Base-by-base conservation (phyloP, 2,329 filamentous ascomycete species). In the Fusarium anguioides region DNA sequence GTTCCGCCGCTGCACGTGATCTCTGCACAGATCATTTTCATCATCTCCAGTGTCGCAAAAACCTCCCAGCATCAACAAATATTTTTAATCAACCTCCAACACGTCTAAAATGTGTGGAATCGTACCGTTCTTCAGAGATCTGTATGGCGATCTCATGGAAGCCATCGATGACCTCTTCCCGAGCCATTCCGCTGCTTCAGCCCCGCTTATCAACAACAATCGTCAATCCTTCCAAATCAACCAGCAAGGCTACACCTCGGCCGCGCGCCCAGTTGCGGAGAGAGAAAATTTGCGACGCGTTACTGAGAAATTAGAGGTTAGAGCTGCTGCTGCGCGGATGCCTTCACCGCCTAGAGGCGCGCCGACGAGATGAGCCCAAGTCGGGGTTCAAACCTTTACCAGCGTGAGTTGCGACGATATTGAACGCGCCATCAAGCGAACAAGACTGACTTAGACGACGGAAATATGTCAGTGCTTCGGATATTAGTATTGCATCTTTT, bases 161-260 rank as follows among this genome's bases (percentile, higher is more conserved):
- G 60, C 60, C 6, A 64, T 63, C 17, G 60, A 64, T 6, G 60
- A 63, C 12, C 60, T 63, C 4, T 63, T 64, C 7, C 60, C 60
- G 5, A 50, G 36, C 7, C 51, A 11, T 10, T 45, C 60, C 11
- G 5, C 33, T n/a, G 50, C 58, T 17, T 45, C 59, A 12, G 18
- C 59, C n/a, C 27, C 50, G 14, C 33, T 63, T 8, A 37, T 64
- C 6, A 7, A 58, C 0, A 63, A 50, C 14, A 33, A 33, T 33
- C 44, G 33, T 8, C 59, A 45, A 26, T 44, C 50, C 3, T 45
- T 58, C 14, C 58, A 62, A 8, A 14, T 50, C 4, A 31, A 58
- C n/a, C 53, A 26, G 4, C 50, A 49, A 20, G 60, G 39, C 3
- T 58, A 63, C 4, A 50, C 50, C 5, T 56, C 40, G 2, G 35